Base-by-base conservation (phyloP, 1,284 basidiomycete genomes). In the Cutaneotrichosporon cavernicola region DNA sequence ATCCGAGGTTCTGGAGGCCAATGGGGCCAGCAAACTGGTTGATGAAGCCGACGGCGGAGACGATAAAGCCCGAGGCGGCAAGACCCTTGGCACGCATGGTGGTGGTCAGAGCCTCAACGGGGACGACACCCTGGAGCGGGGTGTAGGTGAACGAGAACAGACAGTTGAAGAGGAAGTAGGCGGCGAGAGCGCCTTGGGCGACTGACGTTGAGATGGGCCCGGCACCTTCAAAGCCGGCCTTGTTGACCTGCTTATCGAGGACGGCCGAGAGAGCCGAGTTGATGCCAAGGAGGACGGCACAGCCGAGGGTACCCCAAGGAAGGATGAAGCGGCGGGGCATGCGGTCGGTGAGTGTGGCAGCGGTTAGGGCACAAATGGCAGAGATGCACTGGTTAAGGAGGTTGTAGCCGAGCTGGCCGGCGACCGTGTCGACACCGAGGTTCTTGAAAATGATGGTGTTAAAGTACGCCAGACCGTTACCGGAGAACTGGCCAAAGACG, bases 91-190 rank as follows among this genome's bases (percentile, higher is more conserved):
- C 86, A 91, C 94, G 97, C 92, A 96, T 95, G 74, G 90, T 87
- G 0, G 92, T 95, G 18, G 91, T 83, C 47, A 95, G 85, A 0
- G 94, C 95, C 82, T 97, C 94, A 13, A 92, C 94, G 3, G 94
- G 93, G 76, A 89, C 92, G 21, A 97, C 91, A 11, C 70, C 66
- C 71, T 46, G 71, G 60, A 66, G 72, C 91, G 68, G 67, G 3
- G 67, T 68, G 62, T 68, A 65, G 62, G 62, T 65, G 58, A 62
- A 60, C 3, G 63, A 66, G 58, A 53, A 64, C n/a, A 61, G 26
- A 52, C 64, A 69, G 71, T 72, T 72, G 71, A 73, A 73, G 49
- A 75, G 58, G 80, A 86, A 80, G 69, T 73, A 82, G 7, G 70
- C 74, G n/a, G 65, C 65, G 31, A 66, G 62, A 7, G 65, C 65